Evolutionary conservation across 208 protist genomes (phyloP).

Genomic region (Trypanosoma theileri): DNA sequence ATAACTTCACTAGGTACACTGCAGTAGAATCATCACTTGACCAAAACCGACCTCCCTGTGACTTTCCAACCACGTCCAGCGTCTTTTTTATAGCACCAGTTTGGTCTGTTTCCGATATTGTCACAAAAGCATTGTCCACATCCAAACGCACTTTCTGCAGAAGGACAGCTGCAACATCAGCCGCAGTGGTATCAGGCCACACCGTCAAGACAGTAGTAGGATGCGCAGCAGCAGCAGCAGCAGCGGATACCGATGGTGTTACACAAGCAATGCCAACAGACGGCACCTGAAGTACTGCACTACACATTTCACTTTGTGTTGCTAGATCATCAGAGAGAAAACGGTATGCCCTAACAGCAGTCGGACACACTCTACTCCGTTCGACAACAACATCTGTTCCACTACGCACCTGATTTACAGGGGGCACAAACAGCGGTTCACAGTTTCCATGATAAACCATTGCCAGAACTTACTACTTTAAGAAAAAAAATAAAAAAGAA

Average conservation of each 20-base stretch:
- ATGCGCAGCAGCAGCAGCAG: not conserved
- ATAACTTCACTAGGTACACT: conserved; percentile 49
- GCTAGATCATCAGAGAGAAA: conserved; percentile 27
- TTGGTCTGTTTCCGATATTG: too few species aligned
- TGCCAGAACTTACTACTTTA: not conserved
- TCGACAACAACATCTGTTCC: conserved; percentile 11
- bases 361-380: conserved; percentile 17
- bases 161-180: conserved; percentile 39
- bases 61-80: too few species aligned
- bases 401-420: not conserved
- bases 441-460: conserved; percentile 3
- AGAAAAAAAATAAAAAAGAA: too few species aligned
- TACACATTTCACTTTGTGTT: conserved; percentile 35
- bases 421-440: not conserved
- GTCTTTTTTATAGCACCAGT: too few species aligned
- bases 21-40: conserved; percentile 9
- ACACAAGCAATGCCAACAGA: conserved; percentile 21
- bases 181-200: conserved; percentile 60
- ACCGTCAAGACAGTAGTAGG: conserved; percentile 42
- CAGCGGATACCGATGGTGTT: not conserved
- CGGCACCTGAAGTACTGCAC: conserved; percentile 31
- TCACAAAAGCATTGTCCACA: conserved; percentile 27
- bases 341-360: conserved; percentile 26
- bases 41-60: too few species aligned
- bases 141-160: conserved; percentile 33